phyloP scores from a whole-genome alignment of 306 rosid genomes.

The Prunus persica region DNA sequence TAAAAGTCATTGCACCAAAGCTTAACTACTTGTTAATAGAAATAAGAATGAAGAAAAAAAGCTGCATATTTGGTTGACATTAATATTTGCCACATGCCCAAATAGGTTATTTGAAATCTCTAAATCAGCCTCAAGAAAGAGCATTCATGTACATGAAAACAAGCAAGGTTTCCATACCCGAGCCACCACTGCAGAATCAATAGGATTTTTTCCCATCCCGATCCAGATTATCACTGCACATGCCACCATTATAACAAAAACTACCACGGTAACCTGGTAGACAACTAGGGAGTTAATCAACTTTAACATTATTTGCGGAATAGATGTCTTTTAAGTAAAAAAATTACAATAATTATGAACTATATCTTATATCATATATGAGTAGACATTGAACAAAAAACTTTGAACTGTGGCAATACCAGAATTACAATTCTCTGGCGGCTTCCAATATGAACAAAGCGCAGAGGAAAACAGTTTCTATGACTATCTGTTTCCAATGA shows the following conservation, averaged over 20 bases:
- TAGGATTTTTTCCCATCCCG: slow-evolving; percentile 59
- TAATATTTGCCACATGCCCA: neutral
- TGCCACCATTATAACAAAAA: slow-evolving; percentile 50
- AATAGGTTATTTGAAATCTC: neutral
- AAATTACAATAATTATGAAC: neutral
- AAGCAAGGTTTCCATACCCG: slow-evolving; percentile 50
- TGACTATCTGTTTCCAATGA: slow-evolving; percentile 42
- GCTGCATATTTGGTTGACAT: neutral
- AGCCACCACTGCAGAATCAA: slow-evolving; percentile 67
- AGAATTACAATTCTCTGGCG: slow-evolving; percentile 77
- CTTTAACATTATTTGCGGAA: neutral
- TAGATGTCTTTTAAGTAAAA: neutral
- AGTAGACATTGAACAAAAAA: slow-evolving; percentile 14
- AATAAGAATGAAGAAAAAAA: neutral
- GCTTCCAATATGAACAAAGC: slow-evolving; percentile 61
- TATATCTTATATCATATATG: neutral
- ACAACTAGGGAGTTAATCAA: slow-evolving; percentile 25
- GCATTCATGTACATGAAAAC: slow-evolving; percentile 8
- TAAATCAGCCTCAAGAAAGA: neutral
- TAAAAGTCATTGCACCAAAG: slow-evolving; percentile 25
- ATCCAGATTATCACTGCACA: slow-evolving; percentile 85
- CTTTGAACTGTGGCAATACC: slow-evolving; percentile 41
- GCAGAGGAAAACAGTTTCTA: slow-evolving; percentile 71
- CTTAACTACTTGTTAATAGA: neutral
- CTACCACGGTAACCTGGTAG: slow-evolving; percentile 61